Evolutionary conservation across 176 grass and related monocot species (phyloP).

Genomic region (Guadua angustifolia): DNA sequence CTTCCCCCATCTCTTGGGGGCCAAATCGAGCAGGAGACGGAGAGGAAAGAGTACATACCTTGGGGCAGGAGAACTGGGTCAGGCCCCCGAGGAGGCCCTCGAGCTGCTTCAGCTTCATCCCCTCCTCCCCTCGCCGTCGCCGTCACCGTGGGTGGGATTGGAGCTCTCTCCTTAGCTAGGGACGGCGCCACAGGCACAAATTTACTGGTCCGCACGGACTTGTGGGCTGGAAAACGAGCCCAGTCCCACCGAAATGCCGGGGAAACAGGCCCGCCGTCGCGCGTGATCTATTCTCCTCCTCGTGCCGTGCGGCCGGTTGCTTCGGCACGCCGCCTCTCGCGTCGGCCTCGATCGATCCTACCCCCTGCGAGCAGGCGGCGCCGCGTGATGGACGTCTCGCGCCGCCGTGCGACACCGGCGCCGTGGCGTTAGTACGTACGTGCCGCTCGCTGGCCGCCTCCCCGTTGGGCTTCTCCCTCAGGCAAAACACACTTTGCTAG

Average conservation of each 20-base stretch:
- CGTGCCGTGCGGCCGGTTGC: not conserved
- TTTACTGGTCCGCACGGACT: not conserved
- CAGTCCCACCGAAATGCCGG: not conserved
- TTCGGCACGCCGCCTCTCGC: not conserved
- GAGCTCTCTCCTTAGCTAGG: constrained; percentile 23
- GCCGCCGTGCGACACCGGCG: no score
- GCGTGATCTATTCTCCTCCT: not conserved
- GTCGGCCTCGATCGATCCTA: no score
- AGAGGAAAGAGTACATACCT: constrained; percentile 42
- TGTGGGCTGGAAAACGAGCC: not conserved
- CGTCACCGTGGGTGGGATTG: not conserved
- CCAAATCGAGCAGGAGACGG: not conserved
- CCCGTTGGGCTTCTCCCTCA: not conserved
- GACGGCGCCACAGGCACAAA: not conserved
- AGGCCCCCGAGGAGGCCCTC: constrained; percentile 83
- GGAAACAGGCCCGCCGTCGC: no score
- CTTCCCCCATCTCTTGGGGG: not conserved
- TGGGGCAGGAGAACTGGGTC: constrained; percentile 80
- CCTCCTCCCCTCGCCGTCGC: not conserved
- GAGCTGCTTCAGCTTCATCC: constrained; percentile 98
- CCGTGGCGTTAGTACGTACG: not conserved
- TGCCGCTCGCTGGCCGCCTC: not conserved
- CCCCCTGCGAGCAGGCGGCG: no score
- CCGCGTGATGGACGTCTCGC: not conserved
- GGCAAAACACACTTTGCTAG: not conserved